Base-by-base conservation (phyloP, 257 asterid species). In the Misopates orontium region DNA sequence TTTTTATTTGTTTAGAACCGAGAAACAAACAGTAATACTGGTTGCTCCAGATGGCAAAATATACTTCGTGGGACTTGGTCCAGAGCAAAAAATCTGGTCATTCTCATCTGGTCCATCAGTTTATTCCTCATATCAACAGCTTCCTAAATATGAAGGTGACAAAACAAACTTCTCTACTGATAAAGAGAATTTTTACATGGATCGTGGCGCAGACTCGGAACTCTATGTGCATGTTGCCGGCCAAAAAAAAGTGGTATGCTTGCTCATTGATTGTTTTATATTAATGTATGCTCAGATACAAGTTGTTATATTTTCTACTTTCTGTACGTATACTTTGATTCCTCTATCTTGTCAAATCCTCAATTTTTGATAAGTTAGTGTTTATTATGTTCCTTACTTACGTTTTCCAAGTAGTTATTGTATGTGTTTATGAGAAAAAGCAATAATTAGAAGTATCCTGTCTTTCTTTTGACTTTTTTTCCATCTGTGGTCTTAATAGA, bases 31-130 rank as follows among this genome's bases (percentile, higher is more conserved):
- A 28, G 90, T 83, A 66, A 77, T 91, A 69, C 75, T 85, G 79
- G 96, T 84, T 70, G 86, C 95, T 65, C 96, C 91, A 32, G 95
- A 91, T 85, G 98, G 98, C 67, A 88, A 80, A 0, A 73, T 91
- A n/a, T 78, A 84, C 62, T 69, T 83, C 8, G 78, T 88, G 64
- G 90, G 86, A 69, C 62, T 62, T 64, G 80, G 77, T 39, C 78
- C 98, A 4, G 87, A 87, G 69, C 70, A 80, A 67, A 58, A 80
- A 45, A 66, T 80, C 50, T 82, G 92, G 91, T 87, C 98, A 23
- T 91, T 91, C 69, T 77, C 91, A 7, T 88, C 96, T 16, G 98
- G 96, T 41, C 71, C 87, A n/a, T 65, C 98, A 13, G 88, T 86
- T 67, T 88, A 91, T 72, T 83, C 95, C 61, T 87, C 93, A 4